Percentiles rank a stretch among this genome's conserved stretches.
Evolutionary conservation across 768 basidiomycete genomes (phyloP).

Genomic region (Boletellus ananas): DNA sequence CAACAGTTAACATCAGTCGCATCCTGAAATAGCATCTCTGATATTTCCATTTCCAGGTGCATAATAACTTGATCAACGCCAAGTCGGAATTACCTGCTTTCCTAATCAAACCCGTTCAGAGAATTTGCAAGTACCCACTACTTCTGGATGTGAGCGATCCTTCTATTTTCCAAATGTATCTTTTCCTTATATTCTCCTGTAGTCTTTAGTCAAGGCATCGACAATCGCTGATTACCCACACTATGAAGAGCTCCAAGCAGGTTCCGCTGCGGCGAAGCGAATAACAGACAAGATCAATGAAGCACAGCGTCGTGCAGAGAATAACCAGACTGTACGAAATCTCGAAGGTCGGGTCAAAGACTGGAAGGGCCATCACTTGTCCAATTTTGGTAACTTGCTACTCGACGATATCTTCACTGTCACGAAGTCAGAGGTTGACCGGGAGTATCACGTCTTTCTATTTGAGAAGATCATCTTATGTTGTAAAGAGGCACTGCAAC

Average conservation of each 20-base stretch:
- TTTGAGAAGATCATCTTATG: constrained; percentile 99
- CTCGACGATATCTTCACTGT: constrained; percentile 95
- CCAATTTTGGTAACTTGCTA: constrained; percentile 90
- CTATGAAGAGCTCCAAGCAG: constrained; percentile 77
- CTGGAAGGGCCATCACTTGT: constrained; percentile 97
- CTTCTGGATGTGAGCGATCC: constrained; percentile 72
- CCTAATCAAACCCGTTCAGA: constrained; percentile 97
- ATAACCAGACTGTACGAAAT: constrained; percentile 84
- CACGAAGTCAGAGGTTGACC: constrained; percentile 92
- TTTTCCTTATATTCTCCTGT: constrained; percentile 1
- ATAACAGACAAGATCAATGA: constrained; percentile 97
- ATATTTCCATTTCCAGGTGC: constrained; percentile 44
- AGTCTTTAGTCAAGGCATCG: constrained; percentile 77
- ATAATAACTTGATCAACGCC: constrained; percentile 83
- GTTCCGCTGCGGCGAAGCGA: constrained; percentile 83
- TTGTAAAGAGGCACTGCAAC: constrained; percentile 83
- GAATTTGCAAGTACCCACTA: constrained; percentile 97
- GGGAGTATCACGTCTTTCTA: constrained; percentile 97
- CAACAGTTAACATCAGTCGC: constrained; percentile 12
- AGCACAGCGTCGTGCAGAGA: constrained; percentile 87
- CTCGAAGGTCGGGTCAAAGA: constrained; percentile 87
- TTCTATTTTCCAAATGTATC: constrained; percentile 9
- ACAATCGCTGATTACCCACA: constrained; percentile 59
- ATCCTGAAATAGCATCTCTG: constrained; percentile 20
- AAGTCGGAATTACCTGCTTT: constrained; percentile 93